These are phyloP conservation scores for Penicillium mononematosum DNA, from an alignment of 495 filamentous ascomycete species.

Conservation along the genomic window DNA sequence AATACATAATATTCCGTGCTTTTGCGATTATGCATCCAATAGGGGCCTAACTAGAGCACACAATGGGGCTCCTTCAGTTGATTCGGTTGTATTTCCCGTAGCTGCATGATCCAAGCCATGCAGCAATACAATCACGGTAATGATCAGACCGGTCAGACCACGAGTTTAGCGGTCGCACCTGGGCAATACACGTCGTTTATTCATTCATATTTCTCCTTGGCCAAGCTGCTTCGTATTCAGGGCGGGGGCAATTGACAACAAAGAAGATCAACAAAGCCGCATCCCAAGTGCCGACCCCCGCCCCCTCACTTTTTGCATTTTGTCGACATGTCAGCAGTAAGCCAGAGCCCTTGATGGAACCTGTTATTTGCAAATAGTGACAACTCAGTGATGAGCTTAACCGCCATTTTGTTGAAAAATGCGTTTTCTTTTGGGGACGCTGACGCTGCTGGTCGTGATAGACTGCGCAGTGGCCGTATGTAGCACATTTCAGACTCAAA, in stretches of 20 bases:
- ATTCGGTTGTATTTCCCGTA: background rate
- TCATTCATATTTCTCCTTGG: background rate
- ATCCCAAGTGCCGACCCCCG: background rate
- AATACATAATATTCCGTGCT: background rate
- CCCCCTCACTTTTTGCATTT: background rate
- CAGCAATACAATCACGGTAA: background rate
- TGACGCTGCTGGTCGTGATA: slow-evolving; percentile 18
- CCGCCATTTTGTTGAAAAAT: slow-evolving; percentile 1
- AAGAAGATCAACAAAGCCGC: slow-evolving; percentile 1
- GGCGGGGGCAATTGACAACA: slow-evolving; percentile 1
- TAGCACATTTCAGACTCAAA: slow-evolving; percentile 25
- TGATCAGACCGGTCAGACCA: background rate
- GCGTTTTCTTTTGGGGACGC: background rate
- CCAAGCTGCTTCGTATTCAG: background rate
- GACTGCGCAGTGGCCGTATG: slow-evolving; percentile 15
- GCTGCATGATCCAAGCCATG: background rate
- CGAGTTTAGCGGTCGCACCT: background rate
- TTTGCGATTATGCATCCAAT: background rate
- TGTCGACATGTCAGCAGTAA: background rate
- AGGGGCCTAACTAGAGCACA: background rate
- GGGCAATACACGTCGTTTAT: background rate
- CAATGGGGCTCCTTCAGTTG: background rate
- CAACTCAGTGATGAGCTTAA: background rate
- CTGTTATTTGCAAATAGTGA: background rate
- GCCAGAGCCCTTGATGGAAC: background rate